Percentiles rank a stretch among this genome's conserved stretches.
Evolutionary conservation across 768 basidiomycete genomes (phyloP).

Genomic region (Tephrocybe sp.): DNA sequence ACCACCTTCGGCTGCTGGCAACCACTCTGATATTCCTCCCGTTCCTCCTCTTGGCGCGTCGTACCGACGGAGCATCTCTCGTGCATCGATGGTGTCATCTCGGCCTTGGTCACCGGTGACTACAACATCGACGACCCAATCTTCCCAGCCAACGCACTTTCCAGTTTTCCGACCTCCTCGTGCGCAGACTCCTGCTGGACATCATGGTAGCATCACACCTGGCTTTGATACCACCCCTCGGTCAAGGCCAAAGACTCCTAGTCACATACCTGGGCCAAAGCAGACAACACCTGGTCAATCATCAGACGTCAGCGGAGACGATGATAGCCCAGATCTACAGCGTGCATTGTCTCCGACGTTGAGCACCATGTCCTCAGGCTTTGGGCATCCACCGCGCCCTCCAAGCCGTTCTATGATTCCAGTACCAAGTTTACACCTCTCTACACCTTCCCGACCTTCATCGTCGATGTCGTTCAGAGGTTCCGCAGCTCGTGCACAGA

Average conservation of each 20-base stretch:
- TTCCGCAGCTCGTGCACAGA: constrained; percentile 54
- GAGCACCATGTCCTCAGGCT: constrained; percentile 38
- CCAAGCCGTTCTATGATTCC: constrained; percentile 86
- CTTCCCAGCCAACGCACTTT: constrained; percentile 39
- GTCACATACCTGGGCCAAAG: constrained; percentile 69
- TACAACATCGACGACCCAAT: constrained; percentile 67
- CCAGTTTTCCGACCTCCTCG: constrained; percentile 48
- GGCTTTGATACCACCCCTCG: constrained; percentile 48
- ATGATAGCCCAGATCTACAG: constrained; percentile 41
- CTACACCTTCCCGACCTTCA: constrained; percentile 65
- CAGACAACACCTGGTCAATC: constrained; percentile 21
- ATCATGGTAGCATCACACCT: constrained; percentile 30
- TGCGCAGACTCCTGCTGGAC: constrained; percentile 51
- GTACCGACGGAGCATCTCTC: constrained; percentile 64
- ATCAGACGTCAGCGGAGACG: constrained; percentile 26
- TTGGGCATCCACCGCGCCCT: constrained; percentile 60
- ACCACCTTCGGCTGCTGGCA: constrained; percentile 43
- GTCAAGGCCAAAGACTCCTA: constrained; percentile 76
- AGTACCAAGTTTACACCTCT: constrained; percentile 68
- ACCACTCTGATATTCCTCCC: constrained; percentile 40
- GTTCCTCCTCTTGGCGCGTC: constrained; percentile 47
- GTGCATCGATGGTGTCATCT: constrained; percentile 74
- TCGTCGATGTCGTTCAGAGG: constrained; percentile 66
- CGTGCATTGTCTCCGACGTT: constrained; percentile 65
- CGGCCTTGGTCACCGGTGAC: constrained; percentile 79